phyloP scores from a whole-genome alignment of 345 rosid genomes.

The Eucalyptus pauciflora region DNA sequence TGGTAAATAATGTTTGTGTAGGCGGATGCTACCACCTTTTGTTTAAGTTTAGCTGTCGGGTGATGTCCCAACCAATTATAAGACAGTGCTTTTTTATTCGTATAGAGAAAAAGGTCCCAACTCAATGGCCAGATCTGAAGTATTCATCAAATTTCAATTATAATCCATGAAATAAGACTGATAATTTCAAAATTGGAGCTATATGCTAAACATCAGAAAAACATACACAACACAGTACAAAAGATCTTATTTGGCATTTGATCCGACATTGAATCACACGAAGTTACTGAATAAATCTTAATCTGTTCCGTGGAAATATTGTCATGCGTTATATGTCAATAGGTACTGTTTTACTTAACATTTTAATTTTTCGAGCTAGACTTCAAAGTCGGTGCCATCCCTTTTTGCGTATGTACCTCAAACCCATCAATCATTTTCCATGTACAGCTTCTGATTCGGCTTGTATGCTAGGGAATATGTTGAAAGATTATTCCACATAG shows the following conservation, averaged over 20 bases:
- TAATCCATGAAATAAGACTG: neutral
- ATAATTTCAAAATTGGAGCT: neutral
- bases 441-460: neutral
- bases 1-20: neutral
- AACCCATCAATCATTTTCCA: neutral
- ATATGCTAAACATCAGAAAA: neutral
- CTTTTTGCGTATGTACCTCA: neutral
- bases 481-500: neutral
- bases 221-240: rapidly evolving
- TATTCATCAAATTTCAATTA: neutral
- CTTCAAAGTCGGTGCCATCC: rapidly evolving
- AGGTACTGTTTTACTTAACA: rapidly evolving
- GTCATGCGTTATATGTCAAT: rapidly evolving
- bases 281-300: neutral
- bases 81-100: neutral
- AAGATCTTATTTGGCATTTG: neutral
- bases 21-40: neutral
- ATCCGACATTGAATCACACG: neutral
- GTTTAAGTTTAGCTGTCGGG: neutral
- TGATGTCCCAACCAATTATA: neutral
- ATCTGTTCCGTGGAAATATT: rapidly evolving
- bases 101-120: neutral
- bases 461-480: rapidly evolving
- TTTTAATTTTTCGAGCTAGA: rapidly evolving
- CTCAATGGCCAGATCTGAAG: neutral